phyloP scores from a whole-genome alignment of 352 stramenopile genomes.

The Globisporangium acanthophoron region DNA sequence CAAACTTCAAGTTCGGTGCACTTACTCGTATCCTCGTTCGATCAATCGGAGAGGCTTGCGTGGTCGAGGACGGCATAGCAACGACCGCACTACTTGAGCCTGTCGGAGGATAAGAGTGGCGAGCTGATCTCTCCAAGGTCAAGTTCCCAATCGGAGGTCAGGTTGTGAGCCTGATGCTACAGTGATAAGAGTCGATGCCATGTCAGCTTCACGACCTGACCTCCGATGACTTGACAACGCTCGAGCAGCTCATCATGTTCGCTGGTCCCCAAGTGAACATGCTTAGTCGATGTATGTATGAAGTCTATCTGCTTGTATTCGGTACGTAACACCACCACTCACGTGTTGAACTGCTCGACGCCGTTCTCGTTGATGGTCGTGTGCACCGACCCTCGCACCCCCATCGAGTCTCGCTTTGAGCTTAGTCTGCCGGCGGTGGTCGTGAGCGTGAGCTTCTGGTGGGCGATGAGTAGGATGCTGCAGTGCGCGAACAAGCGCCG shows the following conservation, averaged over 20 bases:
- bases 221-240: not conserved
- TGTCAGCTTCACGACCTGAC: not conserved
- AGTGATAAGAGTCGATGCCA: too few relatives aligned
- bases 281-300: not conserved
- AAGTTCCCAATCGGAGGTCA: too few relatives aligned
- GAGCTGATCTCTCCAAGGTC: too few relatives aligned
- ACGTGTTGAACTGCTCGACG: conserved; percentile 1
- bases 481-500: conserved; percentile 34
- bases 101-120: too few relatives aligned
- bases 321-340: not conserved
- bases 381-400: not conserved
- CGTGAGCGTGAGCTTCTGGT: conserved; percentile 14
- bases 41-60: too few relatives aligned
- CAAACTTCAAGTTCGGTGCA: too few relatives aligned
- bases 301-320: not conserved
- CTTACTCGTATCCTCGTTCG: too few relatives aligned
- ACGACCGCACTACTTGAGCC: too few relatives aligned
- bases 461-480: conserved; percentile 24
- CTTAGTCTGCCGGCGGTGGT: not conserved
- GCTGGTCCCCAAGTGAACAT: not conserved
- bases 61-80: too few relatives aligned
- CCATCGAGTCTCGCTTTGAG: not conserved
- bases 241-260: not conserved
- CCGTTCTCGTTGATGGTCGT: conserved; percentile 5
- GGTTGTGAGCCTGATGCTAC: too few relatives aligned